Conservation (phyloP, 2,329 filamentous ascomycete genomes). For the Eurotiales sp. region DNA sequence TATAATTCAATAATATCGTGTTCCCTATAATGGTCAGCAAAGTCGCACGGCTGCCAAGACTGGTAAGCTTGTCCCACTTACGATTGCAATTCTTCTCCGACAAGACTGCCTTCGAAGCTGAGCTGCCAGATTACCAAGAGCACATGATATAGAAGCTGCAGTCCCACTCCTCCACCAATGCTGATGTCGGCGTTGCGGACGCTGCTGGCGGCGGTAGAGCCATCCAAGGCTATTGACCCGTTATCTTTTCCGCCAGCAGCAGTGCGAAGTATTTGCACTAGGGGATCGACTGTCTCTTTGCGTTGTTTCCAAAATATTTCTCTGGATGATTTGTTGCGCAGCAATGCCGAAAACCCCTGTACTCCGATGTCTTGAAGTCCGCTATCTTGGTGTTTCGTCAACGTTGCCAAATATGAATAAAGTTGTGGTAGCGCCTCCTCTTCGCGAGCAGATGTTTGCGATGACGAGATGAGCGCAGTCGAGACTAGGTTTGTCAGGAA, state of each 20-base stretch:
- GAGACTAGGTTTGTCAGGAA: constrained; percentile 78
- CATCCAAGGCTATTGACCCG: constrained; percentile 56
- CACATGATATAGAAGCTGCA: constrained; percentile 92
- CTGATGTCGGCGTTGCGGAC: constrained; percentile 63
- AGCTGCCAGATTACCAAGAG: constrained; percentile 94
- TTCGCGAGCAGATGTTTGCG: constrained; percentile 59
- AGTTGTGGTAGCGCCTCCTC: constrained; percentile 75
- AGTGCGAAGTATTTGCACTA: constrained; percentile 73
- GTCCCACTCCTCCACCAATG: constrained; percentile 71
- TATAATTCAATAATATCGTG: constrained; percentile 90
- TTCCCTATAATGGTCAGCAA: constrained; percentile 57
- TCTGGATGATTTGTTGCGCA: constrained; percentile 70
- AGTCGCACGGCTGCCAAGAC: background rate
- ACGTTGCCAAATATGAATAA: constrained; percentile 77
- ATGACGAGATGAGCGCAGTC: constrained; percentile 57
- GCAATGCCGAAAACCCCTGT: constrained; percentile 79
- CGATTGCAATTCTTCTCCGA: constrained; percentile 82
- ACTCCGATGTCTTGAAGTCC: constrained; percentile 94
- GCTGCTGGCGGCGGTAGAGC: constrained; percentile 44
- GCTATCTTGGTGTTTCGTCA: constrained; percentile 81
- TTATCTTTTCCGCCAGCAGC: constrained; percentile 71
- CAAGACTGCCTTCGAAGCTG: constrained; percentile 73
- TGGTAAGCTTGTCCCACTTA: constrained; percentile 47
- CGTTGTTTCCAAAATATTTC: constrained; percentile 88
- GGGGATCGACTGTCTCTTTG: constrained; percentile 74